Evolutionary conservation across 331 rosid species (phyloP), one percentile per base, ranked within the genome.

Genomic region (Acacia concinna): DNA sequence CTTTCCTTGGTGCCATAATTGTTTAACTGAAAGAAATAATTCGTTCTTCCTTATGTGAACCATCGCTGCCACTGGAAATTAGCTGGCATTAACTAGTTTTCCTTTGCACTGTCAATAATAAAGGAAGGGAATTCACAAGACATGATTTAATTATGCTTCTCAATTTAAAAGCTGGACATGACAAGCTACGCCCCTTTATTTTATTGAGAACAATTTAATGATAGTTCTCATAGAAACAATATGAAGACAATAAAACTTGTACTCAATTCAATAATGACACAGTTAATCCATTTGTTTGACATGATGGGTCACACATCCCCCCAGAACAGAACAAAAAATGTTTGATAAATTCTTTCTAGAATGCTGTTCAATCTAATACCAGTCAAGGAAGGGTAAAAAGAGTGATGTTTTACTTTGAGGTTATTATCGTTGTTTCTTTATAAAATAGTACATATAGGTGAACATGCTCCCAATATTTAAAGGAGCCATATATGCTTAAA

Each of bases 101-200:
- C 41, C 25, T 51, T 10, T 81, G 49, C 41, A 57, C 34, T 65
- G 15, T 43, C 47, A 51, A 27, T 32, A 71, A 35, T 62, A 41
- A 31, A 52, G 67, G 62, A 82, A 52, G 59, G 57, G 65, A 64
- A 70, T 32, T 68, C 62, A 27, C 46, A 44, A 71, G 47, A 59
- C 32, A 47, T 74, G 34, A n/a, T 74, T 66, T 66, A 35, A 67
- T 59, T 56, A 28, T 28, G 23, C 32, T 79, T 56, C 47, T 57
- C 28, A 69, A 68, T 49, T 43, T 74, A 79, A 18, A 35, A 14
- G 81, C 12, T 52, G 62, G 66, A 75, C 81, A 79, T n/a, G 68
- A 13, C 57, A n/a, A 63, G 20, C n/a, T 54, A 54, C 72, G 72
- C 67, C 75, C 49, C 54, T 71, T 21, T 51, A 21, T 64, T 15